Base-by-base conservation (phyloP, 2,329 filamentous ascomycete species). In the Microdochium nivale region DNA sequence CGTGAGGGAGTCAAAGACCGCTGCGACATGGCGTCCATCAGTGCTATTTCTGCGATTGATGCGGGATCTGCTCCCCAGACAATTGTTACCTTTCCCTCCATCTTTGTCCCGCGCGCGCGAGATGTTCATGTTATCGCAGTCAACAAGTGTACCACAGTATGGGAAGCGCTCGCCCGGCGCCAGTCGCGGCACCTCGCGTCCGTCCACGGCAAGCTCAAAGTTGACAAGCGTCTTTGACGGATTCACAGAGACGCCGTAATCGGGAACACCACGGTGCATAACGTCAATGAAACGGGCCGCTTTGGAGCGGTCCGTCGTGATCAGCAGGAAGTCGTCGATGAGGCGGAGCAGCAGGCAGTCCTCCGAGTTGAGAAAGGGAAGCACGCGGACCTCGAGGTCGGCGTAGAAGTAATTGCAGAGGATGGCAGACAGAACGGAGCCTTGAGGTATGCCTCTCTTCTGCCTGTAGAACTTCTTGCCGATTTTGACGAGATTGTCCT, bases 351-450 rank as follows among this genome's bases (percentile, higher is more conserved):
- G 73, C 2, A 96, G 68, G 48, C 80, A 85, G 32, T 85, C 72
- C 4, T 69, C 63, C 0, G 69, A 62, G 16, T 74, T 59, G 2
- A 94, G 68, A 62, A 96, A 97, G 0, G 62, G 64, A 2, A 97
- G 73, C 14, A 85, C 72, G 25, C 83, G 75, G 7, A 70, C 69
- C 67, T 99, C 94, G 1, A 97, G 79, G 55, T 94, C 84, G 5
- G 88, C 91, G 64, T 99, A 99, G 67, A 97, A 96, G 69, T 95
- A 92, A 68, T 90, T 97, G 74, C 94, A 97, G 4, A 99, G 75
- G 40, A 90, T 75, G 44, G 86, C 88, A 0, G 91, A 96, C 4
- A 99, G 66, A 1, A 96, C 79, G 0, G 91, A 96, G 8, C 94
- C 94, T 66, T 99, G 94, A 0, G 94, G 91, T 37, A 99, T 97